A percentile compares a stretch with the other conserved stretches of the same genome.
Conservation (phyloP, 2,329 filamentous ascomycete species). For the Furcasterigmium furcatum region DNA sequence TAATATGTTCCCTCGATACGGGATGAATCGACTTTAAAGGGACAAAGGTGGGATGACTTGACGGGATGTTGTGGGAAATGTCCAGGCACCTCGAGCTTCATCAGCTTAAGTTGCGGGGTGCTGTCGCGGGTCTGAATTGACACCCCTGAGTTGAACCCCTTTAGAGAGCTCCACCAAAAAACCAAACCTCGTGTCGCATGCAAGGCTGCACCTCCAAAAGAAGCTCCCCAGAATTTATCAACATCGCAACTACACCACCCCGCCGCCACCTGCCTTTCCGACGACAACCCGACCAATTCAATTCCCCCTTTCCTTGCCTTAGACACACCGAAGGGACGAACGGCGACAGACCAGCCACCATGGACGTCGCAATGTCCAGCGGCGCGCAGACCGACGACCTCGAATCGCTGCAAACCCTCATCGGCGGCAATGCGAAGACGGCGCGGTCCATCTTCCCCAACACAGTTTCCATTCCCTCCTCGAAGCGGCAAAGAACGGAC, state of each 20-base stretch:
- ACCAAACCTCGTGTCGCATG: not conserved
- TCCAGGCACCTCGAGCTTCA: too few relatives aligned
- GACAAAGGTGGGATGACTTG: too few relatives aligned
- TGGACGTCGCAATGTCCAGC: slow-evolving; percentile 25
- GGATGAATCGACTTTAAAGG: too few relatives aligned
- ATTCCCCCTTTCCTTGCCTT: too few relatives aligned
- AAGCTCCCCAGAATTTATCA: too few relatives aligned
- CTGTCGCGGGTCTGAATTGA: too few relatives aligned
- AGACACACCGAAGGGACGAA: too few relatives aligned
- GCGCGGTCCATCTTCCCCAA: slow-evolving; percentile 34
- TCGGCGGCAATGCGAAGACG: slow-evolving; percentile 37
- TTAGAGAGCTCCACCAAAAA: not conserved
- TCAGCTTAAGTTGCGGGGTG: too few relatives aligned
- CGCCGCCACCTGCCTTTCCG: too few relatives aligned
- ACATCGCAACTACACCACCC: too few relatives aligned
- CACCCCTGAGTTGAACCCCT: too few relatives aligned
- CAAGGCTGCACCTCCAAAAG: not conserved
- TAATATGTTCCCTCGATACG: too few relatives aligned
- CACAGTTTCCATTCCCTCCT: slow-evolving; percentile 9
- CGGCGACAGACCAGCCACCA: slow-evolving; percentile 2
- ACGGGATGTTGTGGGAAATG: not conserved
- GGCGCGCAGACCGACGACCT: slow-evolving; percentile 11
- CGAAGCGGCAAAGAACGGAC: slow-evolving; percentile 31
- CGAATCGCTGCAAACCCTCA: slow-evolving; percentile 29
- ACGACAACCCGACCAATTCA: not conserved